Percentiles rank a stretch among this genome's conserved stretches.
These are phyloP conservation scores for Zostera marina DNA, from an alignment of 116 monocot genomes.

Conservation along the genomic window DNA sequence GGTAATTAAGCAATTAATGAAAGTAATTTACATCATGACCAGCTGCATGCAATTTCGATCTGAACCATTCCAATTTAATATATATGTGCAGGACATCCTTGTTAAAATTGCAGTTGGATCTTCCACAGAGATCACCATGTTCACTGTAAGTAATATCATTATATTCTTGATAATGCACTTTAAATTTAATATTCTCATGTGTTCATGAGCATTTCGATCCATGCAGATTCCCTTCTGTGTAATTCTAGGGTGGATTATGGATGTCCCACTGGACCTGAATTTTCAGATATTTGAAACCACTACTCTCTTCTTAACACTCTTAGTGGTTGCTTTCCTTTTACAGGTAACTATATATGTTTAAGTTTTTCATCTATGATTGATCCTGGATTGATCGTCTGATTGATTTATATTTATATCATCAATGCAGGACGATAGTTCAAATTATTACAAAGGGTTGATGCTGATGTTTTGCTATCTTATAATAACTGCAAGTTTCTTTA, in stretches of 20 bases:
- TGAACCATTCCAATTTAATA: not conserved
- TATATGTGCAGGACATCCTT: conserved; percentile 41
- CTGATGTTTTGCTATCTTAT: conserved; percentile 77
- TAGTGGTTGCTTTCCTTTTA: conserved; percentile 60
- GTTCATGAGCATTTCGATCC: not conserved
- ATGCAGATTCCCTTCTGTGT: conserved; percentile 58
- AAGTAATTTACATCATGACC: not conserved
- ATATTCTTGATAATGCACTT: too few relatives aligned
- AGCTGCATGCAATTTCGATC: not conserved
- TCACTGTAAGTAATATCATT: conserved; percentile 33
- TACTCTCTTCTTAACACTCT: conserved; percentile 49
- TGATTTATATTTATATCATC: not conserved
- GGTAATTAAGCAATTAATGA: conserved; percentile 24
- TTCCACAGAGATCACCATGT: conserved; percentile 87
- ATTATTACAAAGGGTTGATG: conserved; percentile 83
- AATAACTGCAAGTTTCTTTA: conserved; percentile 80
- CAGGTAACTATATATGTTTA: conserved; percentile 21
- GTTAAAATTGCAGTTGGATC: conserved; percentile 85
- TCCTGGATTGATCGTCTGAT: too few relatives aligned
- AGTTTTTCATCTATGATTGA: too few relatives aligned
- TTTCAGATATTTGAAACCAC: conserved; percentile 70
- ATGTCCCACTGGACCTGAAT: conserved; percentile 49
- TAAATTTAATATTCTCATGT: too few relatives aligned
- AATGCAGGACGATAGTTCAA: conserved; percentile 74
- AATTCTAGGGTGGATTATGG: conserved; percentile 60